Conservation (phyloP, 208 protist genomes). For the Crithidia brevicula region DNA sequence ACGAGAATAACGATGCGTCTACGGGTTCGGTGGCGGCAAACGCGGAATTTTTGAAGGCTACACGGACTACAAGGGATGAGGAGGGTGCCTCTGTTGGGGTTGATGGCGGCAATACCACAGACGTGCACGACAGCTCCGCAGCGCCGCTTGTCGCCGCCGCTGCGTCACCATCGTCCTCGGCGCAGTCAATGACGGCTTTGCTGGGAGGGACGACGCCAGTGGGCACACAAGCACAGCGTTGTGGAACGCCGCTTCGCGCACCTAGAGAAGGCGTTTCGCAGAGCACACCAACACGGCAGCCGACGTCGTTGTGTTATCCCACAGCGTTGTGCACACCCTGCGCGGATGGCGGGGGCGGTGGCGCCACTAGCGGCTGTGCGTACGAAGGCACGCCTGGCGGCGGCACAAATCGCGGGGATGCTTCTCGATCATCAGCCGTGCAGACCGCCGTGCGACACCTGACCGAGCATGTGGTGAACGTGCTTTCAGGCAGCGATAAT, state of each 20-base stretch:
- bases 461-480: constrained; percentile 48
- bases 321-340: constrained; percentile 9
- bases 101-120: no score
- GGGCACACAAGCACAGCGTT: no score
- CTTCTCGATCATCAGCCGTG: constrained; percentile 10
- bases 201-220: no score
- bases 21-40: not conserved
- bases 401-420: not conserved
- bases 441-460: constrained; percentile 32
- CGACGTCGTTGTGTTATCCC: not conserved
- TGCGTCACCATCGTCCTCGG: no score
- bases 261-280: not conserved
- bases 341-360: not conserved
- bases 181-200: no score
- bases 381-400: constrained; percentile 8
- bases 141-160: no score
- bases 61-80: no score
- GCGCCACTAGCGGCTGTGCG: not conserved
- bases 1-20: not conserved
- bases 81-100: no score
- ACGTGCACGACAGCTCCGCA: no score
- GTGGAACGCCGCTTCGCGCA: no score
- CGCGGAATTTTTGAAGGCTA: no score
- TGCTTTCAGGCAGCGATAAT: constrained; percentile 50
- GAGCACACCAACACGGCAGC: constrained; percentile 10